Percentiles rank a stretch among this genome's conserved stretches.
Evolutionary conservation across 1,139 yeast species (phyloP).

Genomic region (Spencermartinsiella ligniputridi): DNA sequence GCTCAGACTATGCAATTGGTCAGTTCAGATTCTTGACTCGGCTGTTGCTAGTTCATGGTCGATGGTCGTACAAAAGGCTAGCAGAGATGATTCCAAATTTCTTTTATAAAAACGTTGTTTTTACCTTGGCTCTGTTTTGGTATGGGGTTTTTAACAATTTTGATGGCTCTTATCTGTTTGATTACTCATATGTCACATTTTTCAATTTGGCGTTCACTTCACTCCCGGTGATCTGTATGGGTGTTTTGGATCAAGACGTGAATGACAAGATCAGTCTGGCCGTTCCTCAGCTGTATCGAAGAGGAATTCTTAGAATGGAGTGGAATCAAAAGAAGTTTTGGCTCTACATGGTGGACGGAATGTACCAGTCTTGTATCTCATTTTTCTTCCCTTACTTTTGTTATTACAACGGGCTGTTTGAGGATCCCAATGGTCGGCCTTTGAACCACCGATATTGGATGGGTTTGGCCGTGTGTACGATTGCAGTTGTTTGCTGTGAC

Average conservation of each 20-base stretch:
- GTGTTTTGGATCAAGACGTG: constrained; percentile 91
- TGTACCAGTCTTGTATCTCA: constrained; percentile 79
- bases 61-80: constrained; percentile 91
- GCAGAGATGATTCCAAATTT: constrained; percentile 94
- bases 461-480: constrained; percentile 75
- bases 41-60: constrained; percentile 82
- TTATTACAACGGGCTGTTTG: constrained; percentile 54
- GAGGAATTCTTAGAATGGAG: constrained; percentile 78
- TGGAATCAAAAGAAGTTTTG: constrained; percentile 79
- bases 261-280: constrained; percentile 71
- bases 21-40: constrained; percentile 83
- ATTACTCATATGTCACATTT: constrained; percentile 87
- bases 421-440: constrained; percentile 57
- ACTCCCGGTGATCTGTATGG: constrained; percentile 85
- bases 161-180: constrained; percentile 90
- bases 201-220: constrained; percentile 95
- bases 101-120: constrained; percentile 87
- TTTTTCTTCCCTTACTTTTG: constrained; percentile 83
- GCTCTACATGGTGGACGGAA: constrained; percentile 81
- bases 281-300: constrained; percentile 85
- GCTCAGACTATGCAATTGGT: constrained; percentile 94
- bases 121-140: constrained; percentile 88
- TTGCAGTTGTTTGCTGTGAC: constrained; percentile 78
- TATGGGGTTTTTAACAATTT: constrained; percentile 80
- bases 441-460: constrained; percentile 82